phyloP scores from a whole-genome alignment of 768 basidiomycete species.

The Panaeolus papilionaceus region DNA sequence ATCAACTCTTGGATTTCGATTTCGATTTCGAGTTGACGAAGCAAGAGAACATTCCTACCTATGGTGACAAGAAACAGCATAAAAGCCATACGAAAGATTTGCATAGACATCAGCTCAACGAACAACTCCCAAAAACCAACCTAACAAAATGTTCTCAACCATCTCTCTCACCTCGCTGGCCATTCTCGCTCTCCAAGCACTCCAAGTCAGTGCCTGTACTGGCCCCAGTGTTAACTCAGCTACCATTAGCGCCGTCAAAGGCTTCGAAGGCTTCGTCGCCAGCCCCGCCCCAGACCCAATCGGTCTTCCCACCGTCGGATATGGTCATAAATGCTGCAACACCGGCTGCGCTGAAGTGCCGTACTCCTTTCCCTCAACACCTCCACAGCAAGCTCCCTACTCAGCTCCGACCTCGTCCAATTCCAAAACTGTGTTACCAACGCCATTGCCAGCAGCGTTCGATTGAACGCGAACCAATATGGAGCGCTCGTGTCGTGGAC shows the following conservation, averaged over 20 bases:
- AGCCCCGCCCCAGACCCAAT: conserved; percentile 43
- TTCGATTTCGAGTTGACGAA: background rate
- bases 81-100: background rate
- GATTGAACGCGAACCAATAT: conserved; percentile 40
- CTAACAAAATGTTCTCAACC: background rate
- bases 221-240: conserved; percentile 35
- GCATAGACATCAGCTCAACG: background rate
- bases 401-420: conserved; percentile 32
- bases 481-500: conserved; percentile 39
- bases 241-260: conserved; percentile 38
- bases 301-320: conserved; percentile 43
- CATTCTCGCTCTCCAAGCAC: background rate
- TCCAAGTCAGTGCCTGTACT: conserved; percentile 32
- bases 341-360: conserved; percentile 40
- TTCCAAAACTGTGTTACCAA: conserved; percentile 33
- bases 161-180: background rate
- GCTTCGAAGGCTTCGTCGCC: conserved; percentile 41
- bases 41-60: background rate
- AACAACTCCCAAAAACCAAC: background rate
- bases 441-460: conserved; percentile 30
- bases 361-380: conserved; percentile 39
- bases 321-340: conserved; percentile 39
- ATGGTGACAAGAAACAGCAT: background rate
- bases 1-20: background rate
- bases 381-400: conserved; percentile 34